These are phyloP conservation scores for Fomitopsis betulina DNA, from an alignment of 1,284 basidiomycete species.

Conservation along the genomic window DNA sequence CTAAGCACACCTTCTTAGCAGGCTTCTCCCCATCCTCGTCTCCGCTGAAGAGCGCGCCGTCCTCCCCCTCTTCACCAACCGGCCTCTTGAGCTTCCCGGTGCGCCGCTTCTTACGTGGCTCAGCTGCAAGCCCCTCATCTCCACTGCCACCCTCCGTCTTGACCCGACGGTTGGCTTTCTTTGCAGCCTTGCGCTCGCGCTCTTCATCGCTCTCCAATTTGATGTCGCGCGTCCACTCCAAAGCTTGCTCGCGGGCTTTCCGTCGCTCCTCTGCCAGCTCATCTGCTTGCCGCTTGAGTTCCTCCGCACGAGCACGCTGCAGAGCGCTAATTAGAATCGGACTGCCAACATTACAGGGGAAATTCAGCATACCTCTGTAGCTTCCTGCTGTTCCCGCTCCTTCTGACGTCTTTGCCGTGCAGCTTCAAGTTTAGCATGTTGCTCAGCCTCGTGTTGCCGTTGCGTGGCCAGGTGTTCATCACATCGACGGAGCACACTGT, in stretches of 20 bases:
- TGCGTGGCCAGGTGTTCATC: conserved; percentile 78
- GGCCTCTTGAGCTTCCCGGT: conserved; percentile 23
- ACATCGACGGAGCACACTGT: conserved; percentile 74
- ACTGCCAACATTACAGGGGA: background rate
- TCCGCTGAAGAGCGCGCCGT: conserved; percentile 61
- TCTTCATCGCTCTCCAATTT: conserved; percentile 75
- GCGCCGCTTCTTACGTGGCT: conserved; percentile 27
- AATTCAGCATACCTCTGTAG: conserved; percentile 46
- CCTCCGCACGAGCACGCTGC: conserved; percentile 54
- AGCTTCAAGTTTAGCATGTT: conserved; percentile 68
- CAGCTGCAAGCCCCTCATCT: conserved; percentile 42
- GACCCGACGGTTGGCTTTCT: conserved; percentile 47
- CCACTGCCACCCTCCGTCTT: conserved; percentile 44
- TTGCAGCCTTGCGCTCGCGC: conserved; percentile 59
- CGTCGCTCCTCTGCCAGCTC: conserved; percentile 72
- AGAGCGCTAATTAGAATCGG: background rate
- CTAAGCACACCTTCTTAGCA: conserved; percentile 53
- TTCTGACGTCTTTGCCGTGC: conserved; percentile 66
- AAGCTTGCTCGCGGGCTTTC: conserved; percentile 73
- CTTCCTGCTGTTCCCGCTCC: conserved; percentile 57
- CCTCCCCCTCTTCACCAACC: conserved; percentile 30
- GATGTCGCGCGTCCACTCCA: conserved; percentile 67
- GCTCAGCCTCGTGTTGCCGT: conserved; percentile 69
- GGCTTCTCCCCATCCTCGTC: conserved; percentile 63
- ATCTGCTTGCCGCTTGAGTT: conserved; percentile 56